phyloP scores from a whole-genome alignment of 2,329 filamentous ascomycete species.

The Neofusicoccum parvum region DNA sequence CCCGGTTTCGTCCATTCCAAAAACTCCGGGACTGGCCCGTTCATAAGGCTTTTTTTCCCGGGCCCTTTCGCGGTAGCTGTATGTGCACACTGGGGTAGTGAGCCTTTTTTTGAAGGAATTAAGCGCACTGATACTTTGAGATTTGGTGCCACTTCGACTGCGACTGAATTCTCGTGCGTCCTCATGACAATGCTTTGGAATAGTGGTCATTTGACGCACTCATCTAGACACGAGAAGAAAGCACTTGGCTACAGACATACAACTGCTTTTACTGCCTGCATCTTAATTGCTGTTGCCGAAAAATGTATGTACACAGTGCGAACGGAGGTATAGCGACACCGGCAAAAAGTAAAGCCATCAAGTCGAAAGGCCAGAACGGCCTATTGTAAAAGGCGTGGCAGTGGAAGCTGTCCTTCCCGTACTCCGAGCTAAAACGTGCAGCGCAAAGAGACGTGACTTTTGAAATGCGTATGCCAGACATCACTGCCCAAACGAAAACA shows the following conservation, averaged over 20 bases:
- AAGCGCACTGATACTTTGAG: too few species aligned
- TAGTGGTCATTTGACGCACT: too few species aligned
- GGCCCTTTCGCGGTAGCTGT: too few species aligned
- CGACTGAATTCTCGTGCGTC: too few species aligned
- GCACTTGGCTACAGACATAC: not conserved
- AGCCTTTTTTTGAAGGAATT: too few species aligned
- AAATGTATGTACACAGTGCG: slow-evolving; percentile 2
- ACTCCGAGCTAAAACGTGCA: not conserved
- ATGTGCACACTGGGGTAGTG: too few species aligned
- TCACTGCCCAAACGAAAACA: not conserved
- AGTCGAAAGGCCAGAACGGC: too few species aligned
- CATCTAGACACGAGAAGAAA: too few species aligned
- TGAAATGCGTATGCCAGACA: not conserved
- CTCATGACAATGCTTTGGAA: too few species aligned
- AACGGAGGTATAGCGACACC: not conserved
- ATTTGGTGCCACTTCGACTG: too few species aligned
- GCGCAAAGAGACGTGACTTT: not conserved
- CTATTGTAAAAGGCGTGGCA: not conserved
- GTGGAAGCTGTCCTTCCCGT: not conserved
- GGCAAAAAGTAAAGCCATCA: too few species aligned
- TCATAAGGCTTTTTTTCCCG: too few species aligned
- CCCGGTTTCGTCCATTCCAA: not conserved
- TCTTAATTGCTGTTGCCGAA: not conserved
- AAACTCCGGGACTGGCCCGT: not conserved
- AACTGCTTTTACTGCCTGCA: not conserved